A percentile compares a stretch with the other conserved stretches of the same genome.
phyloP scores from a whole-genome alignment of 768 basidiomycete genomes.

The Tylopilus balloui region DNA sequence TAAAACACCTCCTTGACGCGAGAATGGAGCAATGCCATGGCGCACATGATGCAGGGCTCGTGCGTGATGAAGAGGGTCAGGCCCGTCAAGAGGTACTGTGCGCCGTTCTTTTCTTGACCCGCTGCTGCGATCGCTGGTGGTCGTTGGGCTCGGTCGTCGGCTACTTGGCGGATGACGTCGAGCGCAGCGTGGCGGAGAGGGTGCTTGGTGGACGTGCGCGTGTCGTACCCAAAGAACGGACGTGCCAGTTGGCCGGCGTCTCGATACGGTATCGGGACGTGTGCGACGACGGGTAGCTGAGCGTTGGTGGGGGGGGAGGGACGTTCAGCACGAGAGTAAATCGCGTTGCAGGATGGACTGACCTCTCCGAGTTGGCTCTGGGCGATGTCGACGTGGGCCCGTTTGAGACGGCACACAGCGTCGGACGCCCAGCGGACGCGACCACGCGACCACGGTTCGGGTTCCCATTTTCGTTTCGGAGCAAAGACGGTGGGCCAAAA shows the following conservation, averaged over 20 bases:
- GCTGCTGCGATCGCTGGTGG: background rate
- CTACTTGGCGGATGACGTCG: constrained; percentile 66
- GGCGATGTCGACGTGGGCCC: constrained; percentile 44
- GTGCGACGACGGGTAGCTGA: constrained; percentile 73
- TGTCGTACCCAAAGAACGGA: constrained; percentile 62
- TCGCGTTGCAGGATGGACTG: constrained; percentile 5
- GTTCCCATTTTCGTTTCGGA: constrained; percentile 63
- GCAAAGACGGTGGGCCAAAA: constrained; percentile 87
- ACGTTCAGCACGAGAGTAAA: background rate
- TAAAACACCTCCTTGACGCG: constrained; percentile 86
- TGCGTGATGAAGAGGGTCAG: constrained; percentile 86
- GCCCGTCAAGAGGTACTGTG: constrained; percentile 85
- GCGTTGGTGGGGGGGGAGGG: background rate
- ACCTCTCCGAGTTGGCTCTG: constrained; percentile 52
- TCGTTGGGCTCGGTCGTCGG: constrained; percentile 45
- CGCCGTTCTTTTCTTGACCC: constrained; percentile 46
- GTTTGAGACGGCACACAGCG: constrained; percentile 53
- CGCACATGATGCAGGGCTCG: constrained; percentile 97
- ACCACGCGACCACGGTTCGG: constrained; percentile 60
- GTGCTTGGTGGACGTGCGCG: constrained; percentile 60
- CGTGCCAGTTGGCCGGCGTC: constrained; percentile 22
- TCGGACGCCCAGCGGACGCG: constrained; percentile 72
- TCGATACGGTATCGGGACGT: constrained; percentile 55
- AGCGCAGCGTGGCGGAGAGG: constrained; percentile 84
- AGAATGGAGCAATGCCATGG: constrained; percentile 93